Base-by-base conservation (phyloP, 371 early-diverging fungal species). In the Saksenaea oblongispora region DNA sequence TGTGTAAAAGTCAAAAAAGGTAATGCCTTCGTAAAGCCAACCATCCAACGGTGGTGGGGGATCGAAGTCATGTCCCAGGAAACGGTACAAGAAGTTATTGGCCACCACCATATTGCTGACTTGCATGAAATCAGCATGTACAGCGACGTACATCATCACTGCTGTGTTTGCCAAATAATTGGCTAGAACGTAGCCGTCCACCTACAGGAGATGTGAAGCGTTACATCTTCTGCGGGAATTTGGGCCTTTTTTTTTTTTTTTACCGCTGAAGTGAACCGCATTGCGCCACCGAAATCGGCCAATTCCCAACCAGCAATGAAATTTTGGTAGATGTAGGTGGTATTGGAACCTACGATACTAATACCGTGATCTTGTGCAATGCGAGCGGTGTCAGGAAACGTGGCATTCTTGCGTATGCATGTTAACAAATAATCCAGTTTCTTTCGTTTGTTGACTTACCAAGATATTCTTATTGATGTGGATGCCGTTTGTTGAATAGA, bases 241-340 rank as follows among this genome's bases (percentile, higher is more conserved):
- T n/a, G 47, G 22, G 11, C 17, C 8, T 27, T 10, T 41, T 41
- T 56, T 24, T n/a, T 58, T 26, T 15, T 2, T 60, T 64, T 71
- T 67, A 70, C 72, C 5, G 77, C 73, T 15, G 80, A 79, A 7
- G 80, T 76, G n/a, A 79, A 74, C 58, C 76, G 69, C 31, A 66
- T 60, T 5, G 73, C 77, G 51, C 80, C 80, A 56, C 77, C 80
- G 60, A 79, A 73, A 51, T 79, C 80, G 35, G 64, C 73, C 15
- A 76, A 58, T 36, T 73, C 65, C 76, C 80, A 76, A 7, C 80
- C 80, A 51, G 77, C 80, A 66, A 79, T 62, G 36, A 76, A 79
- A 62, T 79, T 79, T 62, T 79, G 75, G n/a, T 66, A 66, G 24
- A 79, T 70, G 31, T 74, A 76, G 3, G 80, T 79, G 59, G 71